phyloP scores from a whole-genome alignment of 208 protist genomes.

The Giardia duodenalis region DNA sequence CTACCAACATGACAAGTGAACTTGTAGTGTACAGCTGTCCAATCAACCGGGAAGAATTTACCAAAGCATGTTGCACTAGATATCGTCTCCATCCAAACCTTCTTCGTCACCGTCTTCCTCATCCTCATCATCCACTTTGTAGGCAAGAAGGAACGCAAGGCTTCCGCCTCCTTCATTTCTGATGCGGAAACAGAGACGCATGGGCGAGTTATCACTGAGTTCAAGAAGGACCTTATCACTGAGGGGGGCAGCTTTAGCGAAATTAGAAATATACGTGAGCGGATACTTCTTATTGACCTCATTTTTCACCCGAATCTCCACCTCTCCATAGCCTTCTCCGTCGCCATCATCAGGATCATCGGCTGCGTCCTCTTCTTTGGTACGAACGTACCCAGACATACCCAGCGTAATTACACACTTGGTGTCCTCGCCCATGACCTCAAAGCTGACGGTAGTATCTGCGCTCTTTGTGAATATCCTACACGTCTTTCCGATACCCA shows the following conservation, averaged over 20 bases:
- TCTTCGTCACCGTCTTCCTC: not conserved
- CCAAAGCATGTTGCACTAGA: not conserved
- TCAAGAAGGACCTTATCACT: not conserved
- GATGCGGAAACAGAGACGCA: not conserved
- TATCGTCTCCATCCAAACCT: constrained; percentile 13
- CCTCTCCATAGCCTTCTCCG: not conserved
- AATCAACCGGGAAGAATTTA: no score
- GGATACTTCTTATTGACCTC: constrained; percentile 18
- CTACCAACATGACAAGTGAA: no score
- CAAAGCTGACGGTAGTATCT: constrained; percentile 14
- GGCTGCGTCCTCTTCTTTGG: not conserved
- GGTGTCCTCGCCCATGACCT: constrained; percentile 15
- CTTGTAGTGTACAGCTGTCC: no score
- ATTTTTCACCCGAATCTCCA: not conserved
- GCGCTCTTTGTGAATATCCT: not conserved
- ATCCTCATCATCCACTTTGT: not conserved
- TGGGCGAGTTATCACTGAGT: not conserved
- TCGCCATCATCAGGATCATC: not conserved
- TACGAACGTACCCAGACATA: not conserved
- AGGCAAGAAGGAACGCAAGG: not conserved
- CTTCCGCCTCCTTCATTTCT: not conserved
- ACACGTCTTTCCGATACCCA: not conserved
- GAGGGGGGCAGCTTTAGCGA: constrained; percentile 8
- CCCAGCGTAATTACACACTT: constrained; percentile 1
- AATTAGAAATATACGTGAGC: not conserved